Percentiles rank a stretch among this genome's conserved stretches.
Evolutionary conservation across 352 stramenopile genomes (phyloP).

Genomic region (Globisporangium irregulare): DNA sequence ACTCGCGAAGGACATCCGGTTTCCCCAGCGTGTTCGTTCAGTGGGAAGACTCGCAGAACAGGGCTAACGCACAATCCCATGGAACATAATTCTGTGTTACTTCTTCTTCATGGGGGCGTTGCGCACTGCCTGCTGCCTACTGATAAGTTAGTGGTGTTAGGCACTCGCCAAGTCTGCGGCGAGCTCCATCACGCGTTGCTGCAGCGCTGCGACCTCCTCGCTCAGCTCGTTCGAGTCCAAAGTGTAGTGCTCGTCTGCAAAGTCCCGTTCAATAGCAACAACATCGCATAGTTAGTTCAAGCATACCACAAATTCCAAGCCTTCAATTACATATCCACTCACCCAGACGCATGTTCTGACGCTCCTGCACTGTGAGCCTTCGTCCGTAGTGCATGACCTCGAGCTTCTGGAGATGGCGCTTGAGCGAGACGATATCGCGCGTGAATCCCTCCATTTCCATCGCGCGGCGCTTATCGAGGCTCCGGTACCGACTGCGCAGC

Average conservation of each 20-base stretch:
- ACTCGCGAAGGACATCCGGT: background rate
- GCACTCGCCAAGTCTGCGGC: constrained; percentile 47
- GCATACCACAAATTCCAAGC: background rate
- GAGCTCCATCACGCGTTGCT: constrained; percentile 62
- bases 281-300: background rate
- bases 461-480: constrained; percentile 57
- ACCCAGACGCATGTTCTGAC: constrained; percentile 45
- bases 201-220: constrained; percentile 57
- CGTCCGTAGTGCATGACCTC: constrained; percentile 67
- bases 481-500: constrained; percentile 53
- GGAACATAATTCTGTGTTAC: background rate
- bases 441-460: constrained; percentile 88
- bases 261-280: background rate
- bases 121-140: background rate
- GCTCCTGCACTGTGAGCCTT: constrained; percentile 40
- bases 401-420: constrained; percentile 66
- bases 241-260: constrained; percentile 45
- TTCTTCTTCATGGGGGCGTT: background rate
- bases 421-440: constrained; percentile 55
- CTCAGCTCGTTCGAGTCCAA: constrained; percentile 58
- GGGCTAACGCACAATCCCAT: background rate
- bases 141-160: constrained; percentile 18
- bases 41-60: background rate
- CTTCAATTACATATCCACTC: background rate
- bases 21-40: background rate